Evolutionary conservation across 345 rosid species (phyloP).

Genomic region (Brassica napus): DNA sequence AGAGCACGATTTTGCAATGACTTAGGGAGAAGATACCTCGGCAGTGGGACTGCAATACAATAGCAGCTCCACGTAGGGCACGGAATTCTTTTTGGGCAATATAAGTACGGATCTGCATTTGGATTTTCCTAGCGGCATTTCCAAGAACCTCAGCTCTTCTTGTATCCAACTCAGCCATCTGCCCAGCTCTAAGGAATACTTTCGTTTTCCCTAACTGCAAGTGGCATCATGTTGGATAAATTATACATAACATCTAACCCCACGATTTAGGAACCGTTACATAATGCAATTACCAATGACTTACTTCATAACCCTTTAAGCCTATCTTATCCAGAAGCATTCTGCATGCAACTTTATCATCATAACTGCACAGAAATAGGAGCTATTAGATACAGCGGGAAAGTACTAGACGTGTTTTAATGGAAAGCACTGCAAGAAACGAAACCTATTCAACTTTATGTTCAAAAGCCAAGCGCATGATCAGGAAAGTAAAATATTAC

Average conservation of each 20-base stretch:
- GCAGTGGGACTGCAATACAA: constrained; percentile 74
- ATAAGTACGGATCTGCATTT: constrained; percentile 81
- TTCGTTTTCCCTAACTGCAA: constrained; percentile 89
- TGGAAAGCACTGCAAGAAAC: constrained; percentile 5
- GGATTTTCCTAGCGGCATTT: constrained; percentile 92
- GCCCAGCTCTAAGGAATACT: constrained; percentile 98
- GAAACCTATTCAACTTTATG: constrained; percentile 1
- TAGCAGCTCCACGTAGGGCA: constrained; percentile 76
- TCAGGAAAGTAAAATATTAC: constrained; percentile 2
- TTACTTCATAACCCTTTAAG: constrained; percentile 93
- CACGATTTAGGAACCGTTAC: constrained; percentile 13
- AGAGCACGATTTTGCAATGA: background rate
- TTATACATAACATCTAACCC: constrained; percentile 5
- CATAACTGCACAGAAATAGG: constrained; percentile 56
- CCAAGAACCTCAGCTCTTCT: constrained; percentile 99
- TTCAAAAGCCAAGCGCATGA: constrained; percentile 6
- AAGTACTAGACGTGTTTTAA: background rate
- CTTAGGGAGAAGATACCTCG: constrained; percentile 58
- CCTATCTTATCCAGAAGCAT: constrained; percentile 93
- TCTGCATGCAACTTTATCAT: constrained; percentile 90
- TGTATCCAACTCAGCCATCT: constrained; percentile 98
- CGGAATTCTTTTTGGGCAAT: constrained; percentile 86
- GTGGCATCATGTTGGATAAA: constrained; percentile 7
- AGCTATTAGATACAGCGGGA: constrained; percentile 19
- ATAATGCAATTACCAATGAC: constrained; percentile 5